Conservation (phyloP, 345 rosid genomes). For the Bruguiera gymnorhiza region DNA sequence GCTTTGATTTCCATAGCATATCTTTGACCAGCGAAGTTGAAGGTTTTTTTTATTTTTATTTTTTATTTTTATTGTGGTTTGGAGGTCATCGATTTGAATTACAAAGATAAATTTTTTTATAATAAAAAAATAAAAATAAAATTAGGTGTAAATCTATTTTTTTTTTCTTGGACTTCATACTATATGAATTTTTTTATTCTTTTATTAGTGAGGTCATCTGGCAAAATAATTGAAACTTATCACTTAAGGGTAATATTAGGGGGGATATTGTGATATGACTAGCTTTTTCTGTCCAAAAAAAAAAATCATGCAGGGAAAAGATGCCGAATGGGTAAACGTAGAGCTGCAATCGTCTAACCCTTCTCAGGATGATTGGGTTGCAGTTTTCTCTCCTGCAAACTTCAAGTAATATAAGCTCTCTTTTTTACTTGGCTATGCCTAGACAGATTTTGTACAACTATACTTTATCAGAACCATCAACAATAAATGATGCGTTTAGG, state of each 20-base stretch:
- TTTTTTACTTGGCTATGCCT: neutral
- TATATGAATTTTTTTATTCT: no score
- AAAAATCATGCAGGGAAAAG: constrained; percentile 11
- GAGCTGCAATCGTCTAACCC: constrained; percentile 13
- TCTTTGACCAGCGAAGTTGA: no score
- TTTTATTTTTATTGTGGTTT: no score
- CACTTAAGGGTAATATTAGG: neutral
- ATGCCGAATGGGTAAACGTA: constrained; percentile 18
- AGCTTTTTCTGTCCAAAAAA: neutral
- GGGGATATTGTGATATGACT: neutral
- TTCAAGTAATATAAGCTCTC: constrained; percentile 15
- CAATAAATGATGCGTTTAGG: neutral
- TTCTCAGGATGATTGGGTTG: constrained; percentile 27
- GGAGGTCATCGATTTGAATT: no score
- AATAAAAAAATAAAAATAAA: no score
- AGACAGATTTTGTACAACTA: neutral
- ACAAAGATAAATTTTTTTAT: no score
- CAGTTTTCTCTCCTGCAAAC: neutral
- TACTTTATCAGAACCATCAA: neutral
- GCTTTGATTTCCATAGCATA: no score
- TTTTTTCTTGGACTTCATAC: no score
- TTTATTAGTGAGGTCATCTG: no score
- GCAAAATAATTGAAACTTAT: neutral
- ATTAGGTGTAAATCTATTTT: no score
- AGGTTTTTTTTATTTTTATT: no score